Evolutionary conservation across 2,329 filamentous ascomycete species (phyloP), one percentile per base, ranked within the genome.

Genomic region (Fusarium paranaense): DNA sequence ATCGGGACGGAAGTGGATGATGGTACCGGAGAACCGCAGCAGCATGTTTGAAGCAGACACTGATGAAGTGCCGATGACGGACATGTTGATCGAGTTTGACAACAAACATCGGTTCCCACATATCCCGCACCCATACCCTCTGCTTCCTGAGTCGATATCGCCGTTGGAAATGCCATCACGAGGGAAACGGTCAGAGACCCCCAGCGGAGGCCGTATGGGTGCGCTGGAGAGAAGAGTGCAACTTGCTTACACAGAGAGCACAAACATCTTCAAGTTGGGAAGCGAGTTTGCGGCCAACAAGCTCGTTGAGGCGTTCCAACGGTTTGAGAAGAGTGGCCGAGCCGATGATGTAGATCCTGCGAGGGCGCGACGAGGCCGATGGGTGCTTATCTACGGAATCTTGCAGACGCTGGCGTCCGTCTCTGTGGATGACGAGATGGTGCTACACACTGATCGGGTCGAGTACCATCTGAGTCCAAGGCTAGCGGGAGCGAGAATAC

Each of bases 11-110:
- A 92, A 92, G 77, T 92, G 90, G 90, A 88, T 90, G 81, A 90
- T 93, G 84, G 85, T 87, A 20, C 86, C 86, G 40, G 82, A 84
- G 67, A 83, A 81, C 47, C 84, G 82, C 10, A 86, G 87, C 76
- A 81, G 76, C 42, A 81, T 78, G 0, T 89, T 90, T 71, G 84
- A 87, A 22, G 83, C 87, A 2, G 88, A 90, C 74, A 83, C 84
- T 1, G 60, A 78, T 0, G 89, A 89, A 50, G 83, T 93, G n/a
- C 89, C 90, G 2, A 87, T 93, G 73, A 92, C 90, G 0, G 91
- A 93, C 74, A 88, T 93, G 80, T 83, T 94, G 5, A 85, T 92
- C 64, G 87, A 88, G 64, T 94, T 90, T 71, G 92, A 94, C 81
- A 91, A 89, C 70, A 86, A 86, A 61, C 84, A 90, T 73, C 86